Evolutionary conservation across 306 rosid genomes (phyloP).

Genomic region (Hippophae gyantsensis): DNA sequence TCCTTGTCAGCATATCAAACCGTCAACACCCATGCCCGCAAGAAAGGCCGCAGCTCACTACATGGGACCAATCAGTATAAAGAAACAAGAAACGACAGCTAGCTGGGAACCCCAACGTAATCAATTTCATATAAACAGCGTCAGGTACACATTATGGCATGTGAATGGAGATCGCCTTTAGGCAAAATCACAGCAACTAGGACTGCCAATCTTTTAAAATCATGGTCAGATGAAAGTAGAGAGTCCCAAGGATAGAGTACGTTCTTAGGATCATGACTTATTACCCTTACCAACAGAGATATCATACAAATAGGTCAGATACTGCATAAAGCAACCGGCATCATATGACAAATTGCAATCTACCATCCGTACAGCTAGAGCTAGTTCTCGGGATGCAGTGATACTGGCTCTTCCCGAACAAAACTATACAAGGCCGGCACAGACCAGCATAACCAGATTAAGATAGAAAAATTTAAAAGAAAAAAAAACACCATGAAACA

Average conservation of each 20-base stretch:
- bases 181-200: conserved; percentile 29
- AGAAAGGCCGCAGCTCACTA: conserved; percentile 4
- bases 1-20: neutral
- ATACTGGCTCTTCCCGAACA: conserved; percentile 33
- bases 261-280: conserved; percentile 4
- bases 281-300: conserved; percentile 36
- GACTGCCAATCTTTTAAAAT: conserved; percentile 21
- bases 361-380: conserved; percentile 34
- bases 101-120: conserved; percentile 2
- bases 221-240: conserved; percentile 17
- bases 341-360: conserved; percentile 23
- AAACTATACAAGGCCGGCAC: conserved; percentile 31
- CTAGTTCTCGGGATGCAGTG: conserved; percentile 33
- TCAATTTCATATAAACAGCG: conserved; percentile 19
- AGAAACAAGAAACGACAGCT: conserved; percentile 10
- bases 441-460: conserved; percentile 23
- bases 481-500: neutral
- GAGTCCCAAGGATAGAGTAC: conserved; percentile 19
- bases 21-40: neutral
- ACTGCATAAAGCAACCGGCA: conserved; percentile 31
- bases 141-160: conserved; percentile 25
- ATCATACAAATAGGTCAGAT: conserved; percentile 24
- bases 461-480: conserved; percentile 12
- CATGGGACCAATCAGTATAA: conserved; percentile 8
- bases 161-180: conserved; percentile 15